Evolutionary conservation across 257 asterid genomes (phyloP), one percentile per base, ranked within the genome.

Genomic region (Solanum pinnatisectum): DNA sequence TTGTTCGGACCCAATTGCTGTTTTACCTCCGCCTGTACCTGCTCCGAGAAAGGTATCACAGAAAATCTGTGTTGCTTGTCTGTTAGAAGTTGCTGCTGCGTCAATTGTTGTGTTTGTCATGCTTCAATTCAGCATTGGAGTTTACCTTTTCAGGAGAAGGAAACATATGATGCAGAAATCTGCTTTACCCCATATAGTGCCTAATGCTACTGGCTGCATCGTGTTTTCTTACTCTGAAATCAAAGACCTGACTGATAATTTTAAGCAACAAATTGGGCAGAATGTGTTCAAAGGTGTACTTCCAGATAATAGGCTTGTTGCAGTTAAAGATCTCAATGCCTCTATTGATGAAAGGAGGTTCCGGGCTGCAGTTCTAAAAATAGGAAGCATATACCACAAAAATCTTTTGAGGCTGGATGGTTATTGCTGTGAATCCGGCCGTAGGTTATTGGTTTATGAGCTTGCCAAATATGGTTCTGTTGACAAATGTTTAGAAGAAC

Each of bases 1-100:
- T 11, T 92, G 94, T 85, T 86, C 87, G 23, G 94, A 92, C 70
- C 94, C 94, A 65, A 84, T 85, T 18, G 93, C 93, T n/a, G 90
- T 82, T 67, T 78, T 83, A 60, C 91, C 90, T 49, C 87, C 83
- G 10, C 49, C 79, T 27, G 14, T 25, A 10, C 88, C 77, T 32
- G 65, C 56, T 15, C 27, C 3, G 60, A 44, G 40, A 40, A 87
- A 83, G 33, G 79, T 63, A 30, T 56, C 86, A 2, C 60, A 72
- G 44, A 78, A 71, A 42, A 37, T 92, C 32, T 90, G 93, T 79
- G 65, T 88, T 81, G 87, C 89, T 78, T 90, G 94, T 87, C 88
- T 90, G 37, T 12, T 88, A 32, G 92, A 90, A 85, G 90, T 87
- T 74, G 73, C 71, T 72, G 87, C 81, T 2, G 89, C 88, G 12